Conservation (phyloP, 2,329 filamentous ascomycete genomes). For the Penicillium digitatum region DNA sequence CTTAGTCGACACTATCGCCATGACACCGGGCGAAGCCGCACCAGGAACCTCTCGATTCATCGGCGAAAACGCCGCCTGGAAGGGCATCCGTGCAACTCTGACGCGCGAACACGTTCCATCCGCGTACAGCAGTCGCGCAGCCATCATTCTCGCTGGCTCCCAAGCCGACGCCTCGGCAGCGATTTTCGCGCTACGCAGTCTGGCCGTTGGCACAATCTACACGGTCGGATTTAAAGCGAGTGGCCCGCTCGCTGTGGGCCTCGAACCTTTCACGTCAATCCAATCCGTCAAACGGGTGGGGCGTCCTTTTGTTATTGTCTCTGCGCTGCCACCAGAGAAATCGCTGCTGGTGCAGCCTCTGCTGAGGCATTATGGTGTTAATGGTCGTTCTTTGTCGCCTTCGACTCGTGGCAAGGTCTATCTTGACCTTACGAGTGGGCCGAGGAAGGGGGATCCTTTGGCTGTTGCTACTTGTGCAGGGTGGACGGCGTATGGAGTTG, state of each 20-base stretch:
- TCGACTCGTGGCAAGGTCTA: constrained; percentile 63
- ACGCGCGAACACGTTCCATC: constrained; percentile 78
- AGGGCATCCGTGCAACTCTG: constrained; percentile 75
- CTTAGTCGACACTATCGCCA: constrained; percentile 75
- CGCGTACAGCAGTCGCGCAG: constrained; percentile 71
- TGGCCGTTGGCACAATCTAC: constrained; percentile 74
- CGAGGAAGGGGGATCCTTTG: constrained; percentile 64
- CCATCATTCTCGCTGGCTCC: constrained; percentile 68
- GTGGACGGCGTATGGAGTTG: constrained; percentile 74
- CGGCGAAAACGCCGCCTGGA: constrained; percentile 81
- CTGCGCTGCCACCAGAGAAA: constrained; percentile 73
- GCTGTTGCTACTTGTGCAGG: constrained; percentile 68
- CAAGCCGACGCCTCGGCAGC: constrained; percentile 72
- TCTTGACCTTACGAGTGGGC: constrained; percentile 68
- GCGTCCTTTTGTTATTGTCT: constrained; percentile 76
- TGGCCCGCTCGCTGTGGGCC: constrained; percentile 57
- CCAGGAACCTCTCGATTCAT: constrained; percentile 48
- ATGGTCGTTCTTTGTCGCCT: constrained; percentile 37
- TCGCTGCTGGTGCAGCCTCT: constrained; percentile 73
- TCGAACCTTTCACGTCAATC: constrained; percentile 63
- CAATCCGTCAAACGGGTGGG: constrained; percentile 78
- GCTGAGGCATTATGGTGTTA: constrained; percentile 63
- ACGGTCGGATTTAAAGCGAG: constrained; percentile 72
- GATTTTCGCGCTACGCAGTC: constrained; percentile 72
- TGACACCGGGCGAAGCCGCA: constrained; percentile 43